Evolutionary conservation across 2,329 filamentous ascomycete species (phyloP).

Genomic region (Beauveria sp.): DNA sequence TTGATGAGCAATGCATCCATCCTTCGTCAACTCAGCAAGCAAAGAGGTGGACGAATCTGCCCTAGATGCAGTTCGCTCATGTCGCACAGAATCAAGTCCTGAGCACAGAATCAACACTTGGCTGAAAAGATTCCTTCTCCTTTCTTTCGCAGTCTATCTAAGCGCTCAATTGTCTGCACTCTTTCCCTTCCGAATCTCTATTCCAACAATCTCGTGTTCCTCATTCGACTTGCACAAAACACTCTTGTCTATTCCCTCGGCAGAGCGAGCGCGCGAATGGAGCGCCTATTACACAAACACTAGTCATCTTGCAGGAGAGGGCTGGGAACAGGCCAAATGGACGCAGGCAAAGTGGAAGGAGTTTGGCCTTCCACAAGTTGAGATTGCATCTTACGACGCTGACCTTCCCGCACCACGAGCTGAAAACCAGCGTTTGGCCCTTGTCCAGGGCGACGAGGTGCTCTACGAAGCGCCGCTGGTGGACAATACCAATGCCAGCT

Average conservation of each 20-base stretch:
- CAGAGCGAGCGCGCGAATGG: constrained; percentile 18
- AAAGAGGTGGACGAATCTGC: background rate
- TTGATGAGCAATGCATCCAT: background rate
- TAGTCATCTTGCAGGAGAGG: constrained; percentile 30
- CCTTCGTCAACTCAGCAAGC: background rate
- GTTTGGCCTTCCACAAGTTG: constrained; percentile 18
- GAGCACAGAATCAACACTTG: background rate
- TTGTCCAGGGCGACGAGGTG: background rate
- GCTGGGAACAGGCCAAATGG: constrained; percentile 31
- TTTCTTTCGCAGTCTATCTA: background rate
- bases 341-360: constrained; percentile 30
- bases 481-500: constrained; percentile 3
- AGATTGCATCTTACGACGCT: constrained; percentile 18
- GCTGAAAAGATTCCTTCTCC: background rate
- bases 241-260: background rate
- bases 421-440: constrained; percentile 15
- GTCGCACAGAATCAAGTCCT: background rate
- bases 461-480: constrained; percentile 2
- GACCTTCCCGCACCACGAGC: constrained; percentile 42
- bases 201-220: no score
- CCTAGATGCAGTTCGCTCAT: background rate
- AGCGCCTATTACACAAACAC: constrained; percentile 32
- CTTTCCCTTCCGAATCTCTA: background rate
- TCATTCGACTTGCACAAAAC: background rate
- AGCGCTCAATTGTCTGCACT: background rate